Evolutionary conservation across 2,329 filamentous ascomycete species (phyloP), one percentile per base, ranked within the genome.

Genomic region (Metarhizium anisopliae): DNA sequence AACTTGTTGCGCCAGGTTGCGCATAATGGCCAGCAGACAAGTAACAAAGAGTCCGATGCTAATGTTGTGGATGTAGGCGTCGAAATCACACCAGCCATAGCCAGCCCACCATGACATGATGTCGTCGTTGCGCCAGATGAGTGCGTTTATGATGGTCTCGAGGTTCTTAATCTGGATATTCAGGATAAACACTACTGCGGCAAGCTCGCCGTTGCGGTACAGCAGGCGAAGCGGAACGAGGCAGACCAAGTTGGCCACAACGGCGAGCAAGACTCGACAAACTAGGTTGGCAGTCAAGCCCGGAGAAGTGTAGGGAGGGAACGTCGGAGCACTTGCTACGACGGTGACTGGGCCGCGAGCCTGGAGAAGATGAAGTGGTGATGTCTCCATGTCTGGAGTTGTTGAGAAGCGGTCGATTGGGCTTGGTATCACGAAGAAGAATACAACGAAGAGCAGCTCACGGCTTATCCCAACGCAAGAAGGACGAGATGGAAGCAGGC

Each of bases 1-100:
- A 54, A 84, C 73, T 61, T 80, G 78, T 42, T 70, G 65, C 14
- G 80, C 73, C 10, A 84, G 72, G 49, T 80, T 77, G 14, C 75
- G 74, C 73, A 83, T 78, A 56, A 82, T 76, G 63, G 78, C 76
- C 52, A 82, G 75, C 49, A 82, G 69, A 40, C 76, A 75, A n/a
- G 76, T 75, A 45, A 72, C 71, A 63, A 75, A 83, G 47, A 78
- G 62, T 1, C 74, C 74, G 45, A 77, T 72, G 55, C 49, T 56
- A 61, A 75, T 68, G 58, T 79, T 79, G 59, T 78, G 72, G 32
- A 76, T 65, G 43, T 76, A 79, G 13, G 73, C 63, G 61, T 78
- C 72, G 38, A 82, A 10, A 61, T 84, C 81, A 61, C 81, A 84
- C 66, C 78, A 74, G 18, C 77, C 79, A 29, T 70, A 64, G 52